These are phyloP conservation scores for Mycena maculata DNA, from an alignment of 768 basidiomycete genomes.

Conservation along the genomic window DNA sequence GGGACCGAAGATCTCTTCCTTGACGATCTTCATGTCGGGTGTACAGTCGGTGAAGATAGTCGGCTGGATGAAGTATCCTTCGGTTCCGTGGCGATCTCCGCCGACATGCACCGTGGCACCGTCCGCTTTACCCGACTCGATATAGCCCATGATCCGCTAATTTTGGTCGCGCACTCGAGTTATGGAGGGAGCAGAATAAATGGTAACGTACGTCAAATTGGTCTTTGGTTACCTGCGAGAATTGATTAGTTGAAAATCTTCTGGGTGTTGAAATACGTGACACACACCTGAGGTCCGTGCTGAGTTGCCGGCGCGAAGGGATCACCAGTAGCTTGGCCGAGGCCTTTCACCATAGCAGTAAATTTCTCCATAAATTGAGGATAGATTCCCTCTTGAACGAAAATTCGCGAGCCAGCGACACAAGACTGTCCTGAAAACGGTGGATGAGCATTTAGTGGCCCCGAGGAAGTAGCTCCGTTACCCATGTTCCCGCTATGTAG, in stretches of 20 bases:
- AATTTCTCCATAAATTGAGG: slow-evolving; percentile 79
- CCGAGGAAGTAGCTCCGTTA: neutral
- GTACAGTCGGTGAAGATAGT: slow-evolving; percentile 75
- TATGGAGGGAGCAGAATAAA: slow-evolving; percentile 20
- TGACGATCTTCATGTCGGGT: slow-evolving; percentile 75
- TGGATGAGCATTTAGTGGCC: slow-evolving; percentile 8
- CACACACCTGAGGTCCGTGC: slow-evolving; percentile 68
- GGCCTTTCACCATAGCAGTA: slow-evolving; percentile 59
- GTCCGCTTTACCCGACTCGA: slow-evolving; percentile 71
- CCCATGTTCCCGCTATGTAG: slow-evolving; percentile 32
- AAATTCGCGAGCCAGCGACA: slow-evolving; percentile 86
- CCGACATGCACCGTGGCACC: slow-evolving; percentile 75
- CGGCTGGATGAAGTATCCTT: slow-evolving; percentile 74
- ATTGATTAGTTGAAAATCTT: neutral
- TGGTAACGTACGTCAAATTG: slow-evolving; percentile 72
- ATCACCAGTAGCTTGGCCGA: slow-evolving; percentile 70
- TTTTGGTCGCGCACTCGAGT: neutral
- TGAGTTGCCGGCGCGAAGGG: slow-evolving; percentile 70
- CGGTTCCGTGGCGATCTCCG: slow-evolving; percentile 64
- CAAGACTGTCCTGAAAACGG: slow-evolving; percentile 74
- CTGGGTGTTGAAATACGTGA: no score
- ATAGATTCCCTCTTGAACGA: slow-evolving; percentile 82
- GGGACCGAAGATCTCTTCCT: slow-evolving; percentile 80
- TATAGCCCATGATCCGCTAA: slow-evolving; percentile 77
- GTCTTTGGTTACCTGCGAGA: slow-evolving; percentile 70